Base-by-base conservation (phyloP, 108 stramenopile species). In the Epithemia pelagica region DNA sequence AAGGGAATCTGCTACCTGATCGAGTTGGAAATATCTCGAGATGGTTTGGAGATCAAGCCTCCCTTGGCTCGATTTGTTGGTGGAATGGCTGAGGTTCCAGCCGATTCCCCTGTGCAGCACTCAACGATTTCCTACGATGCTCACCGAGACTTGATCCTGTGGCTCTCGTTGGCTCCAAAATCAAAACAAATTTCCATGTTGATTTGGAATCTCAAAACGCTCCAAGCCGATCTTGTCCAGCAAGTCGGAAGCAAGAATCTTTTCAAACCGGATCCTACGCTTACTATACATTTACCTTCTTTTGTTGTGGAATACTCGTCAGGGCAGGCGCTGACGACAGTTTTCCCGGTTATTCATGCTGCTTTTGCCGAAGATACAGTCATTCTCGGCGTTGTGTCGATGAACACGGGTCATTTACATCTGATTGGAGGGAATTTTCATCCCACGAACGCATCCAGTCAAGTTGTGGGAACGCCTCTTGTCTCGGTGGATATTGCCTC, bases 81-180 rank as follows among this genome's bases (percentile, higher is more conserved):
- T 52, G 78, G 68, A 19, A 24, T 30, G 26, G 46, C 61, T 46
- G 74, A 65, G 27, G 64, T 60, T 23, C 60, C 69, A 53, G 62
- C 65, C 1, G 52, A 58, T 24, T 24, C 70, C 0, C 54, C 54
- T 26, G 68, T 75, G 84, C 83, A 77, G 73, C 86, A 72, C 73
- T 68, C 63, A 22, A 54, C 58, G 52, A 54, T 84, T 22, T 46
- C 69, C 7, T 87, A 83, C 62, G 86, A 87, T 77, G 69, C 78
- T 18, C 77, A 82, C 55, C 78, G 90, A 5, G 80, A 89, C 52
- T 64, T 82, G 30, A 52, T 91, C 1, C 63, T 81, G 2, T 91
- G 90, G 90, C 52, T 58, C 15, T 54, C 79, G 25, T 87, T 83
- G 20, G 64, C 75, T 0, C 18, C 27, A n/a, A 67, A 66, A 33